Base-by-base conservation (phyloP, 257 asterid species). In the Craterostigma plantagineum region DNA sequence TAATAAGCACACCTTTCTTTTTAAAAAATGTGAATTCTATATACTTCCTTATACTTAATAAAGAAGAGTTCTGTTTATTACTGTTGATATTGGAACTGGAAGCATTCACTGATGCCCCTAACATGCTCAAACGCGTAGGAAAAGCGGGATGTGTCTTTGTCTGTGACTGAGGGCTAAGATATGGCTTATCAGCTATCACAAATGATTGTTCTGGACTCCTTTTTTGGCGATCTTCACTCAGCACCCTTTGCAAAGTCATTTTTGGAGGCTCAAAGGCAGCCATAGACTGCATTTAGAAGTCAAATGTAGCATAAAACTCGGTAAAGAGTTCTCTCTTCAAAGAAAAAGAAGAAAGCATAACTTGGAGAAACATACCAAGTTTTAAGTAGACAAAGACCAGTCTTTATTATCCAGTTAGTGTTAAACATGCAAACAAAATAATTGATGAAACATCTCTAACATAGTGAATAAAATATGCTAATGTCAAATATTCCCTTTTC, bases 181-280 rank as follows among this genome's bases (percentile, higher is more conserved):
- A 60, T 45, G 63, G 78, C 53, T 66, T 61, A 49, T 70, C 75
- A 45, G 58, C 54, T 35, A 63, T 64, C 56, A 51, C 39, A 38
- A 60, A 53, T 55, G 77, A 65, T 34, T 57, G 73, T 43, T 18
- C 66, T 47, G 76, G 50, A 61, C 70, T 61, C 33, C 58, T 61
- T 53, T 67, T 63, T 50, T 58, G 68, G 56, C 11, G 36, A 46
- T 79, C 77, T 56, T n/a, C n/a, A n/a, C 68, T 73, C 52, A 70
- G 62, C 46, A 70, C 63, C 69, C 98, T 72, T 63, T 73, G 72
- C 4, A 87, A 77, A 43, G 92, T 82, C 57, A 92, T 75, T 66
- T 77, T 82, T 10, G 73, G 72, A 63, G 91, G 77, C 49, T 72
- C 76, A 49, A 69, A 61, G 52, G 65, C 56, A 52, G 72, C 72